Evolutionary conservation across 2,329 filamentous ascomycete genomes (phyloP).

Genomic region (Reticulascus tulasneorum): DNA sequence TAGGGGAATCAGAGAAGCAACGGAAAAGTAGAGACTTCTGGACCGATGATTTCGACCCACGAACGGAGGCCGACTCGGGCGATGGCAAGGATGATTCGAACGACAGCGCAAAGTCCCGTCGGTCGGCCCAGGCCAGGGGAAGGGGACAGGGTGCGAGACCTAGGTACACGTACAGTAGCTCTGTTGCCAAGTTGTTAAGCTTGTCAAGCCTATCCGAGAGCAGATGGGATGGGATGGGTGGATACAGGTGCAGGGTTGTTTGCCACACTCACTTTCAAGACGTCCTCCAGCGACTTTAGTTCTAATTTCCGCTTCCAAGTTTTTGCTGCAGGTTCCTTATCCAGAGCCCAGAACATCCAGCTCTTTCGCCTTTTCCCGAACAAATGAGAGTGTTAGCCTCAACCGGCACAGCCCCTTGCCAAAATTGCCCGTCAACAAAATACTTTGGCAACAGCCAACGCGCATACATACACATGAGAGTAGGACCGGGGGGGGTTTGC

Average conservation of each 20-base stretch:
- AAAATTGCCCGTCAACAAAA: too few relatives aligned
- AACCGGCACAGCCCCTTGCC: too few relatives aligned
- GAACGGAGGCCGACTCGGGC: too few relatives aligned
- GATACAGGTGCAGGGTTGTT: background rate
- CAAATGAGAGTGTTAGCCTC: background rate
- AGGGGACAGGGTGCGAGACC: background rate
- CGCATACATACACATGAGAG: too few relatives aligned
- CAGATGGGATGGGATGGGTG: background rate
- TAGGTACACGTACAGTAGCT: background rate
- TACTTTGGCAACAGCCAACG: too few relatives aligned
- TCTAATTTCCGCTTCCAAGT: conserved; percentile 6
- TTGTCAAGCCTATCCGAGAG: too few relatives aligned
- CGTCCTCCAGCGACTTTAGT: background rate
- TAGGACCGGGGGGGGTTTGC: too few relatives aligned
- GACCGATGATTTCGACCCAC: too few relatives aligned
- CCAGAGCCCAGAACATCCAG: background rate
- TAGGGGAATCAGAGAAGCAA: too few relatives aligned
- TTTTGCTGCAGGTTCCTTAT: conserved; percentile 5
- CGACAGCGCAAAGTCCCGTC: too few relatives aligned
- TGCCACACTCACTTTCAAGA: background rate
- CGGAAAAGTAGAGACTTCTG: too few relatives aligned
- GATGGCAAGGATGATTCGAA: too few relatives aligned
- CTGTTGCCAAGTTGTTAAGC: background rate
- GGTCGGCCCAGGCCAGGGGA: background rate
- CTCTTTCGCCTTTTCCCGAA: conserved; percentile 1